phyloP scores from a whole-genome alignment of 2,329 filamentous ascomycete species.

The Pseudogymnoascus sp. region DNA sequence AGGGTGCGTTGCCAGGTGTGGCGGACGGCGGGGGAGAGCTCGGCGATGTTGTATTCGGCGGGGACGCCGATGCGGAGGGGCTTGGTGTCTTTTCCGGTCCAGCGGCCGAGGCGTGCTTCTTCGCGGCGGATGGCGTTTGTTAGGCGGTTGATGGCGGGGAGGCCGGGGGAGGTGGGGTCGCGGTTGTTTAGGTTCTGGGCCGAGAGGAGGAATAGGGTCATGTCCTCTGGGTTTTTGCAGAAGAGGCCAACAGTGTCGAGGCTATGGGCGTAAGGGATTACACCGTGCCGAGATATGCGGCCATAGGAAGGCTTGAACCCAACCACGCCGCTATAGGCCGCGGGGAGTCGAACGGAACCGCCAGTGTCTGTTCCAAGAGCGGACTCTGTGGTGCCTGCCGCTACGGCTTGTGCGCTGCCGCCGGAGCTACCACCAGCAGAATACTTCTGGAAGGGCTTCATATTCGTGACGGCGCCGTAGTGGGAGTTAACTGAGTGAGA shows the following conservation, averaged over 20 bases:
- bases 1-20: constrained; percentile 61
- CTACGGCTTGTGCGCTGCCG: constrained; percentile 82
- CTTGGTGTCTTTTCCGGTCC: not conserved
- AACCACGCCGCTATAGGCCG: constrained; percentile 59
- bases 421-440: constrained; percentile 88
- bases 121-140: not conserved
- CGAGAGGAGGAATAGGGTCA: constrained; percentile 26
- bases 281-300: constrained; percentile 57
- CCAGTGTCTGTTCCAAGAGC: constrained; percentile 88
- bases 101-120: not conserved
- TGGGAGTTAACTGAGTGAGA: constrained; percentile 66
- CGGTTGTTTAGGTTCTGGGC: constrained; percentile 14
- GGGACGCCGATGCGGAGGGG: constrained; percentile 46
- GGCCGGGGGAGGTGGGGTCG: constrained; percentile 31
- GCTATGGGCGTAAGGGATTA: constrained; percentile 66
- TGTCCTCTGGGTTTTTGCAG: constrained; percentile 33
- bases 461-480: constrained; percentile 51
- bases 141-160: not conserved
- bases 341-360: constrained; percentile 61
- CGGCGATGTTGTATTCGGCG: constrained; percentile 78
- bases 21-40: constrained; percentile 63
- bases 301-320: constrained; percentile 71
- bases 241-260: constrained; percentile 65
- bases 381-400: constrained; percentile 45
- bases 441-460: constrained; percentile 32